phyloP scores from a whole-genome alignment of 2,329 filamentous ascomycete species.

The Fusarium agapanthi region DNA sequence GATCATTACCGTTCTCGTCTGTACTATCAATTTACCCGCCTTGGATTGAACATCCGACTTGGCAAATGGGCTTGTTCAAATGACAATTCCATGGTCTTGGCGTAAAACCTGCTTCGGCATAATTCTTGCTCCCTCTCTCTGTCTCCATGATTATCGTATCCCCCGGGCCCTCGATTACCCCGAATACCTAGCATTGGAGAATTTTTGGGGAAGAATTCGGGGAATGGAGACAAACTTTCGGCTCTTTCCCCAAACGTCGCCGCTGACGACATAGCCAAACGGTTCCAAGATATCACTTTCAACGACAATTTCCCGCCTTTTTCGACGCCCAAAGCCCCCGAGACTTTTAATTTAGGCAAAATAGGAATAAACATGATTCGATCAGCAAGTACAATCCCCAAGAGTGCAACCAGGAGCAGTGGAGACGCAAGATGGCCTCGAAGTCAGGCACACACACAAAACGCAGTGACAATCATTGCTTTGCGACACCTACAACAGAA shows the following conservation, averaged over 20 bases:
- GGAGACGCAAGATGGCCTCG: not conserved
- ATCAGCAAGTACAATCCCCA: not conserved
- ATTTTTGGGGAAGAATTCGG: slow-evolving; percentile 25
- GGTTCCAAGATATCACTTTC: not conserved
- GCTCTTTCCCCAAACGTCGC: slow-evolving; percentile 38
- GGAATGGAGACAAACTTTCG: slow-evolving; percentile 23
- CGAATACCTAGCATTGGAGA: slow-evolving; percentile 31
- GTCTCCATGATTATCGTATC: not conserved
- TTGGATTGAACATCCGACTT: slow-evolving; percentile 3
- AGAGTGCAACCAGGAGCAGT: not conserved
- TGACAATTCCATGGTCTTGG: not conserved
- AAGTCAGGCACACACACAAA: not conserved
- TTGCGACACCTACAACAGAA: not conserved
- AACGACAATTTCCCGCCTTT: not conserved
- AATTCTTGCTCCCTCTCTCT: not conserved
- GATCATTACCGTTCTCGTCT: slow-evolving; percentile 7
- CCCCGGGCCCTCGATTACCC: slow-evolving; percentile 18
- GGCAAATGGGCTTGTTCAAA: not conserved
- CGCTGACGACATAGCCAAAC: slow-evolving; percentile 20
- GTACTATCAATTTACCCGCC: not conserved
- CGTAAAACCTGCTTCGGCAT: not conserved
- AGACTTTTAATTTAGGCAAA: not conserved
- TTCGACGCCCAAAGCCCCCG: not conserved
- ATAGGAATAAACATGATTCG: not conserved
- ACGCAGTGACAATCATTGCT: slow-evolving; percentile 23